These are phyloP conservation scores for Ogataea allantospora DNA, from an alignment of 805 yeast genomes.

Conservation along the genomic window DNA sequence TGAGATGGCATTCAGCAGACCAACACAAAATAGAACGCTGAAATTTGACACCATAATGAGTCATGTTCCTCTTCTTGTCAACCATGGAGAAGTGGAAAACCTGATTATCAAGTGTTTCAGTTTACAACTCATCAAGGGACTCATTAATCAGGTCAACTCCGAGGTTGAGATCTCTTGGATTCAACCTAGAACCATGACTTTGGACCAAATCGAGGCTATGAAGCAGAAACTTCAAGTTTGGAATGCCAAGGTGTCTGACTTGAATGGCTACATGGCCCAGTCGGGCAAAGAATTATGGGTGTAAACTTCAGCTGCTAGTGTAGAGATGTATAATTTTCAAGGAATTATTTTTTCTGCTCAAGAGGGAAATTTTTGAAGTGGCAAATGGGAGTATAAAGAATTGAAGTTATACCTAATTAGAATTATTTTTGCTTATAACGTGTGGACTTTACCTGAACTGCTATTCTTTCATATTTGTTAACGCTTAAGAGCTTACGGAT, in stretches of 20 bases:
- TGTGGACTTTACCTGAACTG: no score
- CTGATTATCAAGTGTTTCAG: slow-evolving; percentile 89
- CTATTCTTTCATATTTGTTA: neutral
- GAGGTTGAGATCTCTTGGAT: slow-evolving; percentile 86
- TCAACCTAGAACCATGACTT: slow-evolving; percentile 90
- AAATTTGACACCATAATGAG: slow-evolving; percentile 70
- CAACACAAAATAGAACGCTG: slow-evolving; percentile 71
- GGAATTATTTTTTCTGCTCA: slow-evolving; percentile 1
- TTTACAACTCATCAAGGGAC: slow-evolving; percentile 80
- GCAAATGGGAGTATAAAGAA: slow-evolving; percentile 10
- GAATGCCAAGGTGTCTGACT: slow-evolving; percentile 69
- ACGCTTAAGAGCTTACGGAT: neutral
- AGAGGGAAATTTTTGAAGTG: slow-evolving; percentile 8
- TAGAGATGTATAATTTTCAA: slow-evolving; percentile 4
- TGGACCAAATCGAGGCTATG: slow-evolving; percentile 75
- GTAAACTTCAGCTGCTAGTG: slow-evolving; percentile 12
- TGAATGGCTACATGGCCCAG: slow-evolving; percentile 59
- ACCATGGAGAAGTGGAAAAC: slow-evolving; percentile 78
- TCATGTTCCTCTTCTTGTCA: slow-evolving; percentile 58
- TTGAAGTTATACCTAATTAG: neutral
- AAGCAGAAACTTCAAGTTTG: slow-evolving; percentile 70
- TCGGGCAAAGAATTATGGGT: slow-evolving; percentile 69
- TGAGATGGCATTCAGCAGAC: slow-evolving; percentile 77
- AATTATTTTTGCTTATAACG: neutral
- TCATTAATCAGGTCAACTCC: slow-evolving; percentile 82